Percentiles rank a stretch among this genome's conserved stretches.
These are phyloP conservation scores for Microdochium trichocladiopsis DNA, from an alignment of 2,329 filamentous ascomycete genomes.

Conservation along the genomic window DNA sequence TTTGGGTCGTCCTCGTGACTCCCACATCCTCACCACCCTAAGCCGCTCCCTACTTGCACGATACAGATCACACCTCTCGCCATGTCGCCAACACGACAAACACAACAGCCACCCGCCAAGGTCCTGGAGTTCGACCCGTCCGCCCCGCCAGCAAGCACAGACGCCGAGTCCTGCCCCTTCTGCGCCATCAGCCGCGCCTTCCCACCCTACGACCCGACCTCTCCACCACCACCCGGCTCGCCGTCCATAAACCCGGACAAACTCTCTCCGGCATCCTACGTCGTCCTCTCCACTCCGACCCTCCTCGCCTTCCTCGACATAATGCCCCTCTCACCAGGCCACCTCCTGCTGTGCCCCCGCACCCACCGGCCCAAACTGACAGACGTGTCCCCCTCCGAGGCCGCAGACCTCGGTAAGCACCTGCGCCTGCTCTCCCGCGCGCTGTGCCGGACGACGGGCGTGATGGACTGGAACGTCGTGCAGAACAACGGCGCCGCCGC, in stretches of 20 bases:
- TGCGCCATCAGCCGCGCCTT: constrained; percentile 50
- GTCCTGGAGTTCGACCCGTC: constrained; percentile 25
- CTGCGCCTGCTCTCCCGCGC: constrained; percentile 68
- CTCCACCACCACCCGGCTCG: constrained; percentile 31
- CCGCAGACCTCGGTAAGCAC: constrained; percentile 58
- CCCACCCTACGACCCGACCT: constrained; percentile 34
- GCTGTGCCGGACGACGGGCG: constrained; percentile 60
- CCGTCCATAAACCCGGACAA: constrained; percentile 17
- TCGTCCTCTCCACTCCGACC: constrained; percentile 71
- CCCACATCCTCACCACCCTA: too few species aligned
- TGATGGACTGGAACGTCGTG: constrained; percentile 89
- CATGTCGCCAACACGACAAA: constrained; percentile 1
- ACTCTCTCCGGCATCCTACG: constrained; percentile 36
- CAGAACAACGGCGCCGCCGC: constrained; percentile 91
- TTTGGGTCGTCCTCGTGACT: too few species aligned
- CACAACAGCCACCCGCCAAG: neutral
- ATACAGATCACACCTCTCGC: neutral
- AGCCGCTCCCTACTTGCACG: too few species aligned
- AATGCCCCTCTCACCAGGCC: constrained; percentile 75
- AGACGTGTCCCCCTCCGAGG: constrained; percentile 57
- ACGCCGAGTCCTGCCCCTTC: constrained; percentile 48
- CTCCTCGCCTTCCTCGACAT: constrained; percentile 91
- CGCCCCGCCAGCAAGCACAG: constrained; percentile 14
- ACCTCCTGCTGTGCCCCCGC: constrained; percentile 76
- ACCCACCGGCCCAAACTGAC: constrained; percentile 71